Evolutionary conservation across 306 rosid genomes (phyloP), one percentile per base, ranked within the genome.

Genomic region (Quercus parvula): DNA sequence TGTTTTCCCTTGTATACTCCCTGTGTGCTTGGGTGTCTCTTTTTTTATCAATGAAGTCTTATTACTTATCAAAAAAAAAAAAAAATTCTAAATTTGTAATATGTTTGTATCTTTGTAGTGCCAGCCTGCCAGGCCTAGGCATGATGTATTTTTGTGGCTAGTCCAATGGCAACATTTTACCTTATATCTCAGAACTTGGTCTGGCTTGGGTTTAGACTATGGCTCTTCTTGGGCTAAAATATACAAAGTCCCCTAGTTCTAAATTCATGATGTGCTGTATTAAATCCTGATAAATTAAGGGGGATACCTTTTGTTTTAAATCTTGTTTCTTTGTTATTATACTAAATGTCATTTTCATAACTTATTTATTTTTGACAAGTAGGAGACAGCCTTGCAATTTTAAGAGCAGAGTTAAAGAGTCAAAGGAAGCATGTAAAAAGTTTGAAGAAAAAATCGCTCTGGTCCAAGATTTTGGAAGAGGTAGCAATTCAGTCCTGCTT

Each of bases 381-480:
- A 95, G 99, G 99, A 73, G 98, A 96, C 83, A 88, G 90, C 87
- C 91, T 96, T 82, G 97, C 99, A 70, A 92, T 96, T 81, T 87
- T 96, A 86, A 90, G 90, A 86, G 88, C 93, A 2, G 99, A 96
- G 86, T 83, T 96, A 85, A 96, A 93, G 88, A 93, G 92, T 91
- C 99, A 93, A 88, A 88, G 81, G 90, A 96, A 96, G 93, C 97
- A 91, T 82, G 99, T 96, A 57, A 88, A 90, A 81, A 87, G 81
- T 86, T 87, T 96, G 90, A 91, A 91, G 96, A 96, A 96, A 87
- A 96, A 92, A 78, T 96, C 99, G 69, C 83, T 96, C 24, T 96
- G 99, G 99, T 90, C 98, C 81, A 88, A 77, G 92, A 91, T 93
- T 85, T 84, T 96, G 90, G 99, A 96, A 89, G 97, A 93, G 99